Evolutionary conservation across 192 early-diverging fungal genomes (phyloP).

Genomic region (Funneliformis mosseae): DNA sequence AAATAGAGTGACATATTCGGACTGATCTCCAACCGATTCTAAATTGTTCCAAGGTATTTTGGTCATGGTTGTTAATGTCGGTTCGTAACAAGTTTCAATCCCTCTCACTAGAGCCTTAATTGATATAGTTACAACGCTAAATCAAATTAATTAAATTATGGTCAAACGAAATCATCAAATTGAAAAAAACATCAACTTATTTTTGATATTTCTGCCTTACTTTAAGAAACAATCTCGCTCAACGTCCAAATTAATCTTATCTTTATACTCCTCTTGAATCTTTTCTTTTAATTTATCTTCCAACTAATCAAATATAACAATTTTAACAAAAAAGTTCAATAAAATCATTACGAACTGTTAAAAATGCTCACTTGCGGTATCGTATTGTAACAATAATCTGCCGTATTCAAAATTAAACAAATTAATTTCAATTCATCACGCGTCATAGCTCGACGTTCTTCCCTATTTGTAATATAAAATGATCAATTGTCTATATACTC

Average conservation of each 20-base stretch:
- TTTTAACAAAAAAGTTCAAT: not conserved
- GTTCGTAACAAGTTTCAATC: constrained; percentile 68
- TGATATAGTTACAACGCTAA: constrained; percentile 61
- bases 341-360: not conserved
- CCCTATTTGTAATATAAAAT: constrained; percentile 39
- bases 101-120: constrained; percentile 70
- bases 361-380: constrained; percentile 63
- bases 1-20: constrained; percentile 75
- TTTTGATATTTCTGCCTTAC: constrained; percentile 44
- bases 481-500: not conserved
- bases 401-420: constrained; percentile 88
- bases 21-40: constrained; percentile 93
- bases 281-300: constrained; percentile 89
- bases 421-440: constrained; percentile 71
- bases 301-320: constrained; percentile 57
- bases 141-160: not conserved
- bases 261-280: constrained; percentile 69
- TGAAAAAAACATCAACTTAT: no score
- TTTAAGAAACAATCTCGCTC: constrained; percentile 80
- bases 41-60: constrained; percentile 79
- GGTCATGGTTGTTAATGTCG: constrained; percentile 72
- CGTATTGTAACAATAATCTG: constrained; percentile 90
- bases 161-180: no score
- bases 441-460: constrained; percentile 63
- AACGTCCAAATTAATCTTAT: constrained; percentile 70